These are phyloP conservation scores for Paraphaeosphaeria sporulosa DNA, from an alignment of 2,329 filamentous ascomycete genomes.

Conservation along the genomic window DNA sequence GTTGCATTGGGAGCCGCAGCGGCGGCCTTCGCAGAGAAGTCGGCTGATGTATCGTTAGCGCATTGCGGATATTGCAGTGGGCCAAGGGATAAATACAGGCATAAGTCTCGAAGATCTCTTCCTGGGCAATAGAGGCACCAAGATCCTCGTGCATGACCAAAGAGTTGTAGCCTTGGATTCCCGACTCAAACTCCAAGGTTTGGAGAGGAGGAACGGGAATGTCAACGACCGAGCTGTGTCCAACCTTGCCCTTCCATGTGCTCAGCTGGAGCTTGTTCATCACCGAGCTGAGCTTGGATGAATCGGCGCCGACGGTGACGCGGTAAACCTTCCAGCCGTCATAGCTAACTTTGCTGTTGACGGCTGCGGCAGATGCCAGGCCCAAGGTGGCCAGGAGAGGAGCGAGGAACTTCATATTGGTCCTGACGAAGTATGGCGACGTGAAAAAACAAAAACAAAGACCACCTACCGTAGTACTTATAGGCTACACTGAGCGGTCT, in stretches of 20 bases:
- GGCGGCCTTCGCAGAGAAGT: conserved; percentile 17
- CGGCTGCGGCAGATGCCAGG: conserved; percentile 42
- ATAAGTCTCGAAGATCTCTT: conserved; percentile 40
- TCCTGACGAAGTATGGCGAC: conserved; percentile 16
- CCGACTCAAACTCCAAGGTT: conserved; percentile 37
- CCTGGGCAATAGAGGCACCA: conserved; percentile 44
- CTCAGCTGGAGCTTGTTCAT: conserved; percentile 42
- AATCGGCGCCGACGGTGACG: conserved; percentile 40
- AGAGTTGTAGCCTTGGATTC: conserved; percentile 36
- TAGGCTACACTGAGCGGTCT: not conserved
- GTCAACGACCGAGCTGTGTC: conserved; percentile 43
- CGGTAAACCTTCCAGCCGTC: conserved; percentile 48
- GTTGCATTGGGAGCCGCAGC: conserved; percentile 37
- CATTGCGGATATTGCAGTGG: conserved; percentile 12
- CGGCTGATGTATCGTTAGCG: conserved; percentile 35
- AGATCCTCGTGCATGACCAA: conserved; percentile 49
- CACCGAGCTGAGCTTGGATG: conserved; percentile 36
- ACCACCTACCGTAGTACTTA: conserved; percentile 13
- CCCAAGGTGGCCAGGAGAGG: conserved; percentile 39
- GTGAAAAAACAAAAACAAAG: conserved; percentile 7
- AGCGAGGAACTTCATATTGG: conserved; percentile 43
- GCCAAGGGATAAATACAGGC: conserved; percentile 33
- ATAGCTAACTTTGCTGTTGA: conserved; percentile 42
- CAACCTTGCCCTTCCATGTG: conserved; percentile 46
- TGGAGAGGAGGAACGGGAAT: conserved; percentile 45